Evolutionary conservation across 2,329 filamentous ascomycete species (phyloP), one percentile per base, ranked within the genome.

Genomic region (Xylariaceae sp.): DNA sequence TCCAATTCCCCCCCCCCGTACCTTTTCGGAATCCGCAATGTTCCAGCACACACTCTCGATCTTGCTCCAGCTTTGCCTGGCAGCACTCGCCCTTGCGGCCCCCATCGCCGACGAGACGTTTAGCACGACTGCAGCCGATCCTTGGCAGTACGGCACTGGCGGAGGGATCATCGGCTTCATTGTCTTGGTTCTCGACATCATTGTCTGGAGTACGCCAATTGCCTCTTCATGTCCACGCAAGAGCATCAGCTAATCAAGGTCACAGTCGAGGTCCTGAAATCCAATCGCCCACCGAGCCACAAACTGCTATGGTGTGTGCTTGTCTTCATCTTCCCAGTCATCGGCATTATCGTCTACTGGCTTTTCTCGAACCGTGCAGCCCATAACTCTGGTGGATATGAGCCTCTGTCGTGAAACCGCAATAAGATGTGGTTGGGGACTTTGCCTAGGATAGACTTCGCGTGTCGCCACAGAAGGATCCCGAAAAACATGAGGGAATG

Each of bases 281-380:
- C 79, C 31, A 80, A 74, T 61, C 78, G 79, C 44, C 71, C 78
- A 4, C 64, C 72, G 16, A 59, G 64, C 16, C 66, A 73, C 61
- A 84, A 84, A 66, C 59, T 83, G 3, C 64, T 82, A 22, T 84
- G 80, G 80, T 76, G 70, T 37, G 65, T 83, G 1, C 65, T 81
- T 33, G 77, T 83, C 54, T 83, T 83, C 66, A 61, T 83, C 47
- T 82, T 83, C 65, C 80, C 80, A 3, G 65, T 84, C 37, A 58
- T 77, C 50, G 80, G 80, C 44, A 68, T 81, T 60, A 61, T 81
- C 53, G 63, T 82, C 61, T 84, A 83, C 64, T 83, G 69, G 57
- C 63, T 84, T 39, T 82, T 83, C 64, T 81, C 78, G 35, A 77
- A 83, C 64, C 76, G 79, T 38, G 64, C 67, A 33, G 65, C 70